phyloP scores from a whole-genome alignment of 306 rosid species.

The Cyclanthera cordifolia region DNA sequence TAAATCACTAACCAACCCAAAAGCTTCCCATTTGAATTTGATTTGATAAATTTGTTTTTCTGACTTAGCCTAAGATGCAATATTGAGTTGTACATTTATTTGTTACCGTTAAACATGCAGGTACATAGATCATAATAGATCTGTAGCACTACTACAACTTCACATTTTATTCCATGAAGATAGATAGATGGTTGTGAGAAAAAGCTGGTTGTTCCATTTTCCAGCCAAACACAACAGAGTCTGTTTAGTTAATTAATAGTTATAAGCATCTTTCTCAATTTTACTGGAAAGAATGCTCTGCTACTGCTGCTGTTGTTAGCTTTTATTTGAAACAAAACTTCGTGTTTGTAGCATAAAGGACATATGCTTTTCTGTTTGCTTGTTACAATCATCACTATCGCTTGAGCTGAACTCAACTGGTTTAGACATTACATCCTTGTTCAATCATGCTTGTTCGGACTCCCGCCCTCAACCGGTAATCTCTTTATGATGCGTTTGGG shows the following conservation, averaged over 20 bases:
- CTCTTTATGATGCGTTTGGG: no score
- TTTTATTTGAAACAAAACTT: conserved; percentile 16
- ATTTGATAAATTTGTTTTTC: background rate
- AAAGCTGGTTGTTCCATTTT: conserved; percentile 27
- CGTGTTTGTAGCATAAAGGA: conserved; percentile 19
- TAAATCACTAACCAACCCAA: no score
- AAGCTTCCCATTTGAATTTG: background rate
- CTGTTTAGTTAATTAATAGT: conserved; percentile 22
- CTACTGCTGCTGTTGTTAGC: background rate
- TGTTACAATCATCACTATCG: no score
- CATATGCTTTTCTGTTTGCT: background rate
- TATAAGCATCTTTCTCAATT: conserved; percentile 21
- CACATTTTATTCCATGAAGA: background rate
- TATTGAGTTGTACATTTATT: background rate
- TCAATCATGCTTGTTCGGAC: no score
- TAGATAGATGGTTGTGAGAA: conserved; percentile 17
- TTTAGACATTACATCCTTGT: no score
- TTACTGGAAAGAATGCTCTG: conserved; percentile 25
- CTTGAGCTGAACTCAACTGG: no score
- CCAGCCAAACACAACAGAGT: conserved; percentile 31
- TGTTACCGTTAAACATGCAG: background rate
- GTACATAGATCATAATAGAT: conserved; percentile 15
- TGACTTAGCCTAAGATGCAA: background rate
- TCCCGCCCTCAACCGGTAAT: no score
- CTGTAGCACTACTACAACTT: background rate